Conservation (phyloP, 768 basidiomycete genomes). For the Postia placenta region DNA sequence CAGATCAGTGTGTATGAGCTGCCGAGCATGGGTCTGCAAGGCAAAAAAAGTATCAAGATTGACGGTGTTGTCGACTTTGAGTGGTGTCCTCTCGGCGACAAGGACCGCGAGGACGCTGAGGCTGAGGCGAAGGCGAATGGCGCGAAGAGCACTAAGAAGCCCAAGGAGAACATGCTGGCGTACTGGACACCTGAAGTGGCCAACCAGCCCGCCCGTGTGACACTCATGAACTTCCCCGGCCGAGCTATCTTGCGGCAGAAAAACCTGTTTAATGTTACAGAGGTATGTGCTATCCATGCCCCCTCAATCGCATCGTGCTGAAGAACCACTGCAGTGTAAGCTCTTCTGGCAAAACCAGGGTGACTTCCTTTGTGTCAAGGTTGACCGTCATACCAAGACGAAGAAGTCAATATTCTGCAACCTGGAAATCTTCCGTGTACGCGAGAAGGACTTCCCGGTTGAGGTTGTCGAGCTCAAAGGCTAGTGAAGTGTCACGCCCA, state of each 20-base stretch:
- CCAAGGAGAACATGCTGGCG: slow-evolving; percentile 85
- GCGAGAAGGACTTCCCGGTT: slow-evolving; percentile 96
- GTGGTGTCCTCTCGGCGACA: slow-evolving; percentile 93
- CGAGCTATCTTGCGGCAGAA: slow-evolving; percentile 84
- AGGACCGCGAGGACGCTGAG: slow-evolving; percentile 71
- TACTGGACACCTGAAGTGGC: slow-evolving; percentile 97
- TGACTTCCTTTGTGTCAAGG: slow-evolving; percentile 97
- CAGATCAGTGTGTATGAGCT: slow-evolving; percentile 97
- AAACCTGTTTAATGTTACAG: slow-evolving; percentile 96
- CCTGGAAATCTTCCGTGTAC: slow-evolving; percentile 93
- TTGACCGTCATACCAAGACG: slow-evolving; percentile 97
- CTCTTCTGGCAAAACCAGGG: slow-evolving; percentile 98
- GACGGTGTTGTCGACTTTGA: slow-evolving; percentile 98
- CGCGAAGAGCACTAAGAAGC: slow-evolving; percentile 44
- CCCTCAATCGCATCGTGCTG: neutral
- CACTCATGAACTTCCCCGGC: slow-evolving; percentile 85
- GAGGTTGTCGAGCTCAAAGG: slow-evolving; percentile 98
- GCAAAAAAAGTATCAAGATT: slow-evolving; percentile 95
- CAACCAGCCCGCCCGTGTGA: slow-evolving; percentile 96
- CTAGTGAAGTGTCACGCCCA: slow-evolving; percentile 20
- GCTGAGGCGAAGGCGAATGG: slow-evolving; percentile 32
- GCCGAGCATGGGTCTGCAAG: slow-evolving; percentile 88
- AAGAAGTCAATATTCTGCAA: slow-evolving; percentile 99
- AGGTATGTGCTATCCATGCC: slow-evolving; percentile 46
- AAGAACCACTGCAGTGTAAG: slow-evolving; percentile 65